These are phyloP conservation scores for Piloderma croceum DNA, from an alignment of 768 basidiomycete species.

Conservation along the genomic window DNA sequence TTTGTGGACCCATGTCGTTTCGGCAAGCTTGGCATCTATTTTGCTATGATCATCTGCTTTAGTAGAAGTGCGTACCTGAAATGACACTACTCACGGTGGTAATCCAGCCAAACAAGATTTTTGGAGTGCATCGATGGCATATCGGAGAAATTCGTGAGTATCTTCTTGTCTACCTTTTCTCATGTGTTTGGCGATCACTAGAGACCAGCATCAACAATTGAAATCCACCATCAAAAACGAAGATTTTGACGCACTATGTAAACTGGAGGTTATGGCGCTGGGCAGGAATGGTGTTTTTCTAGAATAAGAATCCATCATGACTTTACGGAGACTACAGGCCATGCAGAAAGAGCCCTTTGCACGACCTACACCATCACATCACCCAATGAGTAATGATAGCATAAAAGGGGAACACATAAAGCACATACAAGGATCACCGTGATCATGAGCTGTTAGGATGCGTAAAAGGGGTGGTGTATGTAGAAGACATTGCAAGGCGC, in stretches of 20 bases:
- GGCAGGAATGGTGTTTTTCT: conserved; percentile 55
- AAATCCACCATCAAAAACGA: conserved; percentile 1
- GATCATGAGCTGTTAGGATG: conserved; percentile 47
- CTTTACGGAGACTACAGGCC: conserved; percentile 60
- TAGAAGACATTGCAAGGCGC: conserved; percentile 85
- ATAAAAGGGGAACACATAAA: neutral
- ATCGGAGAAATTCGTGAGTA: conserved; percentile 95
- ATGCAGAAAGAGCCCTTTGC: conserved; percentile 63
- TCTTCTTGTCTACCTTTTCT: conserved; percentile 92
- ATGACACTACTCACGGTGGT: conserved; percentile 70
- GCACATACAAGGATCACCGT: conserved; percentile 5
- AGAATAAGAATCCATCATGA: conserved; percentile 50
- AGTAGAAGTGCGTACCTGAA: too few relatives aligned
- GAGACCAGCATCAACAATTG: conserved; percentile 7
- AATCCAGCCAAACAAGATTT: conserved; percentile 71
- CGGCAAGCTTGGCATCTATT: conserved; percentile 61
- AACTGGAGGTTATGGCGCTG: conserved; percentile 52
- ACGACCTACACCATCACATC: conserved; percentile 27
- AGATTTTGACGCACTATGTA: conserved; percentile 51
- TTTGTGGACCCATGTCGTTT: conserved; percentile 91
- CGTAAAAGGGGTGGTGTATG: conserved; percentile 86
- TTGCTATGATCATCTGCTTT: too few relatives aligned
- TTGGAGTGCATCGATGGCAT: conserved; percentile 88
- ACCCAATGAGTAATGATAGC: neutral
- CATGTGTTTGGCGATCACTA: conserved; percentile 90